A percentile compares a stretch with the other conserved stretches of the same genome.
Evolutionary conservation across 2,329 filamentous ascomycete species (phyloP).

Genomic region (Aureobasidium sp.): DNA sequence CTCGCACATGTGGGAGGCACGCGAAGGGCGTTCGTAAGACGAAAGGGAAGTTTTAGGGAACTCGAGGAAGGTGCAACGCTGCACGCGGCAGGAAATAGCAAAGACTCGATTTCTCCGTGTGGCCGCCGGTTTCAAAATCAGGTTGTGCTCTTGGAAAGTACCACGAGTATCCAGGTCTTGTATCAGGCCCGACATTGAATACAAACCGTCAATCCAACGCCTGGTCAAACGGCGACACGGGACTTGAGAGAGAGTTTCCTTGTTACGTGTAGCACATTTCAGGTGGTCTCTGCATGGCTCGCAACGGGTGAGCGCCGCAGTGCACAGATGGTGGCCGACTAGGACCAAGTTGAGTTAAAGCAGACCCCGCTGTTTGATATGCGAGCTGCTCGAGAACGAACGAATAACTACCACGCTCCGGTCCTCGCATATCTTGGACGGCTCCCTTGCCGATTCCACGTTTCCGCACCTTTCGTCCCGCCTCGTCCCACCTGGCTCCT

Average conservation of each 20-base stretch:
- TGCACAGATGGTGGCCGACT: background rate
- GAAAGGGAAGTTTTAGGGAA: background rate
- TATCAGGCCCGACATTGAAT: background rate
- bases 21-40: background rate
- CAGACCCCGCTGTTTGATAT: constrained; percentile 11
- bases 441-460: constrained; percentile 9
- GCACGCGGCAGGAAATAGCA: background rate
- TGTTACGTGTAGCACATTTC: background rate
- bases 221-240: background rate
- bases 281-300: constrained; percentile 1
- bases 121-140: background rate
- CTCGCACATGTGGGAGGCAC: constrained; percentile 6
- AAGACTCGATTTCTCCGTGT: background rate
- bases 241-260: background rate
- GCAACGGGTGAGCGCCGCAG: background rate
- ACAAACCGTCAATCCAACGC: background rate
- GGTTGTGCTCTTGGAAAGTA: too few relatives aligned
- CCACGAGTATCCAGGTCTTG: background rate
- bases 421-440: background rate
- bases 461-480: background rate
- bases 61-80: background rate
- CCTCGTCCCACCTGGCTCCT: background rate
- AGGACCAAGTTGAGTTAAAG: constrained; percentile 4
- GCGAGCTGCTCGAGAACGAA: background rate
- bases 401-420: background rate